These are phyloP conservation scores for Thalia dealbata DNA, from an alignment of 176 grass and related monocot species.

Conservation along the genomic window DNA sequence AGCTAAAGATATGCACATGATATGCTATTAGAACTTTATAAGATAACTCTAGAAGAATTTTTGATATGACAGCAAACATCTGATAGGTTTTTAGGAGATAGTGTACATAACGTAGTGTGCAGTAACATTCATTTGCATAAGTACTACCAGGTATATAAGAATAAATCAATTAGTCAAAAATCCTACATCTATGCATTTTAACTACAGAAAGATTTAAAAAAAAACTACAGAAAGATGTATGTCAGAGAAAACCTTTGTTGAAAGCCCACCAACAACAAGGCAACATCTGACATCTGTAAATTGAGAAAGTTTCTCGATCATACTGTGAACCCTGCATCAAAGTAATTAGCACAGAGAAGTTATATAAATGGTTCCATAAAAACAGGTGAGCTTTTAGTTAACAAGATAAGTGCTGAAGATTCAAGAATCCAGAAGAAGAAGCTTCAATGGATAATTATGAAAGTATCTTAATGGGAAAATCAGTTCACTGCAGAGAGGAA, in stretches of 20 bases:
- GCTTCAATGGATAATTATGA: background rate
- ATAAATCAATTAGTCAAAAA: too few species aligned
- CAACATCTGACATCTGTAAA: conserved; percentile 96
- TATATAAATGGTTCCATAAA: too few species aligned
- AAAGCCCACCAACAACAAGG: conserved; percentile 89
- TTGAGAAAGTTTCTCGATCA: conserved; percentile 87
- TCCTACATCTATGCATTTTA: background rate
- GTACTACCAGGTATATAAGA: too few species aligned
- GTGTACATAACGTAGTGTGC: too few species aligned
- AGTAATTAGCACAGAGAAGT: background rate
- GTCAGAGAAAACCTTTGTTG: conserved; percentile 56
- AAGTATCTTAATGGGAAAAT: background rate
- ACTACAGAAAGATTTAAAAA: too few species aligned
- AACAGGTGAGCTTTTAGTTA: background rate
- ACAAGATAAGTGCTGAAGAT: background rate
- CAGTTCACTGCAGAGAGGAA: background rate
- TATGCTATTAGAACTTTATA: background rate
- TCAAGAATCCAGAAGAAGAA: background rate
- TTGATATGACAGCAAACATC: background rate
- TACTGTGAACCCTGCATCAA: conserved; percentile 74
- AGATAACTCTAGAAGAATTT: background rate
- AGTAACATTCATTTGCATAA: too few species aligned
- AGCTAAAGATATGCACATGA: background rate
- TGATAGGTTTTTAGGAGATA: too few species aligned
- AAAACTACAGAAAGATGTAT: too few species aligned